These are phyloP conservation scores for Sechiopsis laciniata DNA, from an alignment of 306 rosid genomes.

Conservation along the genomic window DNA sequence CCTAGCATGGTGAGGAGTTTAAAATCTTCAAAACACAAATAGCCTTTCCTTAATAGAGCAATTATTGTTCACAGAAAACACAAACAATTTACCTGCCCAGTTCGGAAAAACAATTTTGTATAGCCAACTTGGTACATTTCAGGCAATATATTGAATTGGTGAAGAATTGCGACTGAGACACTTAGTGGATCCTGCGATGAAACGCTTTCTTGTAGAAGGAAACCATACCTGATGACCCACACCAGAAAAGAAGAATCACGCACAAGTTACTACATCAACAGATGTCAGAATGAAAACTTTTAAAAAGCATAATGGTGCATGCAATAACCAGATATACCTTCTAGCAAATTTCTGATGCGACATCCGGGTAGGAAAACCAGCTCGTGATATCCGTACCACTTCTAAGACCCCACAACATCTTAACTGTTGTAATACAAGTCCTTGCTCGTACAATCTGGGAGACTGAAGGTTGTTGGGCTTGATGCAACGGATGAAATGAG, in stretches of 20 bases:
- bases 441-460: conserved; percentile 91
- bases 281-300: conserved; percentile 6
- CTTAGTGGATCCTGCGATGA: conserved; percentile 91
- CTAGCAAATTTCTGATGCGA: conserved; percentile 88
- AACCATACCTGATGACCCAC: conserved; percentile 60
- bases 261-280: background rate
- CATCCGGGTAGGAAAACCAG: conserved; percentile 98
- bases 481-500: conserved; percentile 97
- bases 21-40: background rate
- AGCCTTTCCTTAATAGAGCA: background rate
- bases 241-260: conserved; percentile 7
- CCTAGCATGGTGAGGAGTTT: background rate
- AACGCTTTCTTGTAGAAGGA: conserved; percentile 77
- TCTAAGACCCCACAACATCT: conserved; percentile 98
- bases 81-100: conserved; percentile 75
- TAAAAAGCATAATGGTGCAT: conserved; percentile 10
- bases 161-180: conserved; percentile 97
- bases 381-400: conserved; percentile 93
- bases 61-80: background rate
- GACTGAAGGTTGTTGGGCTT: conserved; percentile 96
- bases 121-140: conserved; percentile 99
- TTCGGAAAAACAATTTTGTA: conserved; percentile 90
- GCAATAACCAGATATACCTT: conserved; percentile 46
- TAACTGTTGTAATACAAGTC: conserved; percentile 88
- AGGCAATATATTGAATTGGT: conserved; percentile 87